Percentiles rank a stretch among this genome's conserved stretches.
These are phyloP conservation scores for Pistacia atlantica DNA, from an alignment of 345 rosid species.

Conservation along the genomic window DNA sequence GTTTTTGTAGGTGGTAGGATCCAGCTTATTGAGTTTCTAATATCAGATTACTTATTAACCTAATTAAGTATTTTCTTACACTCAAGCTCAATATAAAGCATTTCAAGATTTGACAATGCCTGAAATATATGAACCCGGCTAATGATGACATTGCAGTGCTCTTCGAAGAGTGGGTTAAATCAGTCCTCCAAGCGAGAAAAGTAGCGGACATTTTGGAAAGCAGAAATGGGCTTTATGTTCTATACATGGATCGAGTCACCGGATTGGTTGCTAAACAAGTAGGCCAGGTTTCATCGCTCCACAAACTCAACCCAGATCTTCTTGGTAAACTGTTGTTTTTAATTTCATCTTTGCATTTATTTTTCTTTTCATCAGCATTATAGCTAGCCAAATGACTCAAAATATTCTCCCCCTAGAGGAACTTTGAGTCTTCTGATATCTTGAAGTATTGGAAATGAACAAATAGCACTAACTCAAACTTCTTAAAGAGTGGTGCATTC, in stretches of 20 bases:
- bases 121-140: not conserved
- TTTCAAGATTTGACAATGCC: not conserved
- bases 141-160: conserved; percentile 47
- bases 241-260: conserved; percentile 77
- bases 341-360: not conserved
- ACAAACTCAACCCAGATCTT: conserved; percentile 53
- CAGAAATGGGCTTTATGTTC: conserved; percentile 71
- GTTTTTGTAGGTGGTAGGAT: conserved; percentile 51
- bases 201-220: conserved; percentile 62
- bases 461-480: too few species aligned
- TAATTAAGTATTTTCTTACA: not conserved
- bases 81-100: not conserved
- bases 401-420: too few species aligned
- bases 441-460: too few species aligned
- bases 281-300: conserved; percentile 48
- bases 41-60: conserved; percentile 58
- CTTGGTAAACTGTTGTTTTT: conserved; percentile 39
- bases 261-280: conserved; percentile 65
- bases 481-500: too few species aligned
- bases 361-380: not conserved
- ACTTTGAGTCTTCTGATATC: too few species aligned
- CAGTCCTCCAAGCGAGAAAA: conserved; percentile 67
- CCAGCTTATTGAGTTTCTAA: conserved; percentile 78
- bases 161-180: conserved; percentile 74
- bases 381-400: too few species aligned